Percentiles rank a stretch among this genome's conserved stretches.
Evolutionary conservation across 2,329 filamentous ascomycete species (phyloP).

Genomic region (Metarhizium humberi): DNA sequence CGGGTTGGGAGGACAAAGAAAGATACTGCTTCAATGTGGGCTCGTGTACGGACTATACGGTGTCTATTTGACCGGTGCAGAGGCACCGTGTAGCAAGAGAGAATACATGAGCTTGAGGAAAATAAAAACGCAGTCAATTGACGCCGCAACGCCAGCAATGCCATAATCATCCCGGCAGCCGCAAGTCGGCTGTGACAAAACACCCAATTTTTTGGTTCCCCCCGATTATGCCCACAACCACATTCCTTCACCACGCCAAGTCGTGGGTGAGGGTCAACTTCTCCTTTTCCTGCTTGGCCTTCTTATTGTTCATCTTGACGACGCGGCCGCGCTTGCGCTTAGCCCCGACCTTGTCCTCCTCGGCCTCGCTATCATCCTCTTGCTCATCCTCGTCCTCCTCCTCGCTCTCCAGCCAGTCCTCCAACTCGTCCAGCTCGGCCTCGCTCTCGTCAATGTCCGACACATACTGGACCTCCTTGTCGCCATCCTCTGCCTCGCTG

Average conservation of each 20-base stretch:
- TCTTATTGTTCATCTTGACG: constrained; percentile 36
- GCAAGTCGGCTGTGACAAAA: too few species aligned
- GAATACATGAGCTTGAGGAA: neutral
- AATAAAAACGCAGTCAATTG: neutral
- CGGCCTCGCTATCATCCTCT: constrained; percentile 49
- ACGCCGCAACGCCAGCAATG: neutral
- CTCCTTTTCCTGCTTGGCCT: constrained; percentile 51
- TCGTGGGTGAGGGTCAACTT: constrained; percentile 33
- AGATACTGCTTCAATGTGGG: too few species aligned
- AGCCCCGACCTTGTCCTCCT: constrained; percentile 44
- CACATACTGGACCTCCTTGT: constrained; percentile 82
- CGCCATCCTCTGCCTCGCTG: constrained; percentile 59
- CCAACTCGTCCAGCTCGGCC: constrained; percentile 68
- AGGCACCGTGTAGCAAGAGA: neutral
- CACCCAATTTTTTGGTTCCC: too few species aligned
- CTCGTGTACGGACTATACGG: too few species aligned
- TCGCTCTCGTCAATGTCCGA: constrained; percentile 82
- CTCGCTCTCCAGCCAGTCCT: constrained; percentile 84
- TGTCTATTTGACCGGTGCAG: too few species aligned
- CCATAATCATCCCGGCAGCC: too few species aligned
- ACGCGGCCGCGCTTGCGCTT: constrained; percentile 44
- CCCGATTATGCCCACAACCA: neutral
- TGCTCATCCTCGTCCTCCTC: constrained; percentile 48
- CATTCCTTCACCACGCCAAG: constrained; percentile 26
- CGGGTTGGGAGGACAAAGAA: too few species aligned